Evolutionary conservation across 129 eudicot species (phyloP).

Genomic region (Erigeron canadensis): DNA sequence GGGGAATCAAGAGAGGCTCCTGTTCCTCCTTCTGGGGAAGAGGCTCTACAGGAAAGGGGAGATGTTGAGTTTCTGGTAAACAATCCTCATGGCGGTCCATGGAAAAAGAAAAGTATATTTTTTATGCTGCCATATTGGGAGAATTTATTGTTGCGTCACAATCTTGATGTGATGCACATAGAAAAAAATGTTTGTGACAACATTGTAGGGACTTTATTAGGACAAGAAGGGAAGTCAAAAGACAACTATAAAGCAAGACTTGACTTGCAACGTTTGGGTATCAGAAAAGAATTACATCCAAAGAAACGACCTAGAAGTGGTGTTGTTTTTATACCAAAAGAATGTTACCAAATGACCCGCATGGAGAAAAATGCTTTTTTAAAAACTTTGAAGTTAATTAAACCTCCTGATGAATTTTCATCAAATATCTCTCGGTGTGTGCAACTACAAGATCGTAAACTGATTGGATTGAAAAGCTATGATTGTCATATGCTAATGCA

Average conservation of each 20-base stretch:
- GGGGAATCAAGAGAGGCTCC: not conserved
- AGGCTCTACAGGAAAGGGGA: not conserved
- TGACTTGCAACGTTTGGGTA: not conserved
- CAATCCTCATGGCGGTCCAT: too few relatives aligned
- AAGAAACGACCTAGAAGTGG: not conserved
- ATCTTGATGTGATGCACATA: not conserved
- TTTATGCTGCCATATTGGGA: not conserved
- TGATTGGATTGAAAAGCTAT: not conserved
- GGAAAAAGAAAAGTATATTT: not conserved
- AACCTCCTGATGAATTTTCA: not conserved
- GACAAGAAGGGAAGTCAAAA: not conserved
- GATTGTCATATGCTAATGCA: not conserved
- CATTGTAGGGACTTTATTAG: not conserved
- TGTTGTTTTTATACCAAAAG: not conserved
- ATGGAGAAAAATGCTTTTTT: not conserved
- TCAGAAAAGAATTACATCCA: not conserved
- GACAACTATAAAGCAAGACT: slow-evolving; percentile 6
- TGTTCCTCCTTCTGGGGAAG: not conserved
- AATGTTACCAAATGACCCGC: not conserved
- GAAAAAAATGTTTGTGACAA: not conserved
- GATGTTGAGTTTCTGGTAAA: too few relatives aligned
- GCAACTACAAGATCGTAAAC: not conserved
- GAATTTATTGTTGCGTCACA: not conserved
- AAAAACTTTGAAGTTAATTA: not conserved
- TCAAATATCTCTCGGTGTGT: slow-evolving; percentile 1